phyloP scores from a whole-genome alignment of 2,329 filamentous ascomycete species.

The Botrytis pseudocinerea region DNA sequence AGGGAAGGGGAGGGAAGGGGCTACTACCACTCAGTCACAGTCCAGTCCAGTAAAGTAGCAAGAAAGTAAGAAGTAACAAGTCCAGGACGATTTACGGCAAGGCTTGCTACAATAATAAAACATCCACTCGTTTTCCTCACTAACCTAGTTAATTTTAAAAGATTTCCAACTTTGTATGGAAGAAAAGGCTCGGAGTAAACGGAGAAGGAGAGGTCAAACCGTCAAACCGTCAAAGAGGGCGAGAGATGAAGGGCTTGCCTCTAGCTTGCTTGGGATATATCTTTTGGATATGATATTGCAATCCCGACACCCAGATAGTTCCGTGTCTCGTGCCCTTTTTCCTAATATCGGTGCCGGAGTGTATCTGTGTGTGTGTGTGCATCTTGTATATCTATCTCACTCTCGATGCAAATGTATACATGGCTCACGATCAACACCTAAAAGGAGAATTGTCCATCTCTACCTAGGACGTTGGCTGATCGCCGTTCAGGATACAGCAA shows the following conservation, averaged over 20 bases:
- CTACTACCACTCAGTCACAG: background rate
- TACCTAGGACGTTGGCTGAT: background rate
- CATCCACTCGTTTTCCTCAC: background rate
- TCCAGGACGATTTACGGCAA: background rate
- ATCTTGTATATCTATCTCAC: too few relatives aligned
- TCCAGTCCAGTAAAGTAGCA: background rate
- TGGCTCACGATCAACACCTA: background rate
- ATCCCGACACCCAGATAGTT: background rate
- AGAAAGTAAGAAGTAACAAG: background rate
- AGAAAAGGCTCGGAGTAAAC: slow-evolving; percentile 4
- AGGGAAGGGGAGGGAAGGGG: background rate
- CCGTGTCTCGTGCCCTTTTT: slow-evolving; percentile 7
- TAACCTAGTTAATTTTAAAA: background rate
- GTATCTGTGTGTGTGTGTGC: background rate
- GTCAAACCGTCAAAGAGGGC: slow-evolving; percentile 8
- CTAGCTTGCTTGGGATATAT: background rate
- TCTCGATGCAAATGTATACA: background rate
- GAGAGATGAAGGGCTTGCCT: background rate
- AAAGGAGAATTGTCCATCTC: background rate
- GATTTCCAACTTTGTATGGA: background rate
- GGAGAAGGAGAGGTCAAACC: slow-evolving; percentile 1
- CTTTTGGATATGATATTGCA: background rate
- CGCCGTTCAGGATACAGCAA: background rate
- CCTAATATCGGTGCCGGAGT: background rate
- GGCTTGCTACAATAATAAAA: slow-evolving; percentile 4